Conservation (phyloP, 176 grass and related monocot species). For the Paspalum notatum region DNA sequence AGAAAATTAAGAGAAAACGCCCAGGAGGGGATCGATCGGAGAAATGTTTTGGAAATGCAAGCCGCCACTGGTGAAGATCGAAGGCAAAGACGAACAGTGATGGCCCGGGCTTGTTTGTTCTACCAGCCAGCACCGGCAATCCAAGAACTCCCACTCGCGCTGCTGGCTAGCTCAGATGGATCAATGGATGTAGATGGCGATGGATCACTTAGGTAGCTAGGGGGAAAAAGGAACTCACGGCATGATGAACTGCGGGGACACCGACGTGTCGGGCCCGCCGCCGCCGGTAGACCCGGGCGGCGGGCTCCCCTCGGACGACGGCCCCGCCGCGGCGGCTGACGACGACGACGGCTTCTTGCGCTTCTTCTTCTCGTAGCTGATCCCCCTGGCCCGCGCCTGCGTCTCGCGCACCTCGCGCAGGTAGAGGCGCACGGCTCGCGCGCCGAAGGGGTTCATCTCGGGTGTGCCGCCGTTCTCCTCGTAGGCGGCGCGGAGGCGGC, state of each 20-base stretch:
- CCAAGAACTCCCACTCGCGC: conserved; percentile 33
- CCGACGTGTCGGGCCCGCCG: conserved; percentile 39
- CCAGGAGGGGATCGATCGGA: background rate
- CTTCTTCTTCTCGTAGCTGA: conserved; percentile 99
- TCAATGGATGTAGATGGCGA: conserved; percentile 26
- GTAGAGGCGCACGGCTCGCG: conserved; percentile 85
- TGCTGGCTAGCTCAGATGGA: conserved; percentile 34
- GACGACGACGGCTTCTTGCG: conserved; percentile 65
- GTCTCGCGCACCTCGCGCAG: conserved; percentile 88
- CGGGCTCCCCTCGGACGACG: conserved; percentile 66
- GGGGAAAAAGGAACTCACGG: conserved; percentile 40
- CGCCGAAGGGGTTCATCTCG: conserved; percentile 88
- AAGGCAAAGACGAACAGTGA: conserved; percentile 24
- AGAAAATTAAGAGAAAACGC: conserved; percentile 31
- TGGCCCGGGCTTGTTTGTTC: conserved; percentile 28
- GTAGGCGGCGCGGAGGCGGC: conserved; percentile 87
- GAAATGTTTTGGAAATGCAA: conserved; percentile 54
- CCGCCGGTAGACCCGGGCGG: conserved; percentile 41
- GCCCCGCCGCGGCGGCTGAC: conserved; percentile 31
- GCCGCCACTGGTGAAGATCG: conserved; percentile 5
- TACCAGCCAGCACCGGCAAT: conserved; percentile 15
- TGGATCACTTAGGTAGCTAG: conserved; percentile 34
- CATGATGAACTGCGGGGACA: conserved; percentile 63
- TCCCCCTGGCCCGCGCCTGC: conserved; percentile 77
- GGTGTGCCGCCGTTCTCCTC: conserved; percentile 93